Percentiles rank a stretch among this genome's conserved stretches.
Conservation (phyloP, 1,284 basidiomycete genomes). For the Pterula multifida region DNA sequence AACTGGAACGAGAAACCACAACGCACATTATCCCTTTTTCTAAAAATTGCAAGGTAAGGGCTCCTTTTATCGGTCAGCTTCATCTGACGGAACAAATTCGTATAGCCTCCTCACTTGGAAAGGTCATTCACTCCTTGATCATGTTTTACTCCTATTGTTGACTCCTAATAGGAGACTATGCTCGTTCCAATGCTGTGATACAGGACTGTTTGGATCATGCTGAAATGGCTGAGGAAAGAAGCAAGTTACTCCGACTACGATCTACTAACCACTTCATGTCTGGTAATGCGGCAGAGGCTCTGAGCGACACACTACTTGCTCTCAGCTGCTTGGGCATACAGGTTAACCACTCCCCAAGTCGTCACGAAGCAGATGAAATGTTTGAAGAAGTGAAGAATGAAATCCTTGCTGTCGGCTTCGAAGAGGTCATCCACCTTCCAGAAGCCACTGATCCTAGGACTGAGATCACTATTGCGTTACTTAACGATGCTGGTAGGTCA, state of each 20-base stretch:
- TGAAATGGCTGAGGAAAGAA: slow-evolving; percentile 39
- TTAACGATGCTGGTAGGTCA: slow-evolving; percentile 51
- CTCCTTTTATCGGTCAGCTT: neutral
- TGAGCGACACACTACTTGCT: slow-evolving; percentile 46
- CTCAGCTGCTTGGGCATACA: slow-evolving; percentile 51
- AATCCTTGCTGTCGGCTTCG: slow-evolving; percentile 54
- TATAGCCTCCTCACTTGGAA: slow-evolving; percentile 50
- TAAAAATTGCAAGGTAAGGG: slow-evolving; percentile 51
- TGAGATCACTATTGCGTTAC: slow-evolving; percentile 48
- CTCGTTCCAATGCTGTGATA: slow-evolving; percentile 37
- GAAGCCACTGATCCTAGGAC: slow-evolving; percentile 41
- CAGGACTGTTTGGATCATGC: slow-evolving; percentile 37
- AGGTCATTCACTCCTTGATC: slow-evolving; percentile 20
- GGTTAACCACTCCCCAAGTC: slow-evolving; percentile 38
- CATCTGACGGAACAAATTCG: too few relatives aligned
- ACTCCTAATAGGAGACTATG: slow-evolving; percentile 32
- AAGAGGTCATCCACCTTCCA: slow-evolving; percentile 51
- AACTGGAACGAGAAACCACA: slow-evolving; percentile 38
- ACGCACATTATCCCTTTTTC: slow-evolving; percentile 38
- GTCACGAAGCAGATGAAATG: slow-evolving; percentile 41
- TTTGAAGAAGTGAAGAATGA: slow-evolving; percentile 61
- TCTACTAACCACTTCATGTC: slow-evolving; percentile 52
- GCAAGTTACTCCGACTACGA: slow-evolving; percentile 42
- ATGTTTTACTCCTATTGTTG: neutral
- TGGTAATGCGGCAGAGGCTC: slow-evolving; percentile 40